Evolutionary conservation across 2,329 filamentous ascomycete species (phyloP), one percentile per base, ranked within the genome.

Genomic region (Trichoderma aggressivum): DNA sequence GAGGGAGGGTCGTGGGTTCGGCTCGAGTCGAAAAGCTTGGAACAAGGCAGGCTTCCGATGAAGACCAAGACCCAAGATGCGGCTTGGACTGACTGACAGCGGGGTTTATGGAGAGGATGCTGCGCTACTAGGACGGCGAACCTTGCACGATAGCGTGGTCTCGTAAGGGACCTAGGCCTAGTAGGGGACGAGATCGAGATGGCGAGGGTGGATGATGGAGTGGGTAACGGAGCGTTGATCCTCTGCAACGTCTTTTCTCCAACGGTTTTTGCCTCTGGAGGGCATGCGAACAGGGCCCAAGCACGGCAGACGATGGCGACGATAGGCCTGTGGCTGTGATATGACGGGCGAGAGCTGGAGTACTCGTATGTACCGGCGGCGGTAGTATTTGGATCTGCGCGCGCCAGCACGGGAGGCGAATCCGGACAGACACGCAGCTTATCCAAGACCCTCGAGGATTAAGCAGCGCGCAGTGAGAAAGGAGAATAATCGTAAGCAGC

Each of bases 111-210:
- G 62, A 55, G 62, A 71, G 43, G 36, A 30, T 63, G 55, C 34
- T 24, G 68, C 68, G 50, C 50, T 70, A 47, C 26, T 32, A 56
- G 16, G 34, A 30, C 58, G 28, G 24, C 56, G 39, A 53, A 55
- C 39, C 53, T 62, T 62, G 63, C 43, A 28, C 36, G 63, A 32
- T 47, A 32, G 67, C 67, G 58, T 61, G 34, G 47, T 34, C 56
- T 34, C 10, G 30, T 34, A 59, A 34, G 55, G 39, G 63, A 64
- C 50, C 63, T 71, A 62, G 39, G 56, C 70, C 70, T 39, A 64
- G 56, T 71, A 21, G 34, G 56, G 58, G 39, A 43, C 70, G 47
- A 68, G 70, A 71, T 71, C 70, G 70, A 71, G 70, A 71, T 71
- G 63, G 70, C 55, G 63, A 64, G 56, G 56, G 70, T 65, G 61